Evolutionary conservation across 495 filamentous ascomycete species (phyloP).

Genomic region (Penicillium longicatenatum): DNA sequence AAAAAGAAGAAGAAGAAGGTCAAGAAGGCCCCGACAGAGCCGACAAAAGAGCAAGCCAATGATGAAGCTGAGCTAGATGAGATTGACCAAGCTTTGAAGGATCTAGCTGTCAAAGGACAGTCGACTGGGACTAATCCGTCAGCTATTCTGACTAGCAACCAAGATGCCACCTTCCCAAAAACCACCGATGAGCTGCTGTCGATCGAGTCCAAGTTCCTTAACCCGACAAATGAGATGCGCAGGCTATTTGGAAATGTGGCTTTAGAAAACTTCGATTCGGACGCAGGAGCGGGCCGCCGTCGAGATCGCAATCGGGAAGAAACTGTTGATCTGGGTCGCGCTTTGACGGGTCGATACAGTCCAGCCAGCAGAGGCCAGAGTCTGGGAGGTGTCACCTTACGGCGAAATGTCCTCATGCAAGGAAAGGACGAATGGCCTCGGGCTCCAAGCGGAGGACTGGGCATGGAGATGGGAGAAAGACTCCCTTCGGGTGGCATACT

Average conservation of each 20-base stretch:
- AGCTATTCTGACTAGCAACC: conserved; percentile 7
- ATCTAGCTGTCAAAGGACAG: conserved; percentile 49
- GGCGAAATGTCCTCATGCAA: conserved; percentile 82
- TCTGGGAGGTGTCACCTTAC: conserved; percentile 67
- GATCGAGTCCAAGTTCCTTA: conserved; percentile 78
- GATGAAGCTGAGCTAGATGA: conserved; percentile 64
- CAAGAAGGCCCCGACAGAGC: conserved; percentile 21
- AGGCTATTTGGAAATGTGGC: conserved; percentile 84
- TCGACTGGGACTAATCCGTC: conserved; percentile 21
- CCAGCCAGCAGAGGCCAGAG: conserved; percentile 59
- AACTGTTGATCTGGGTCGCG: conserved; percentile 68
- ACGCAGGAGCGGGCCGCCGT: conserved; percentile 53
- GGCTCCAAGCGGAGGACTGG: conserved; percentile 75
- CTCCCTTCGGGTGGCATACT: conserved; percentile 45
- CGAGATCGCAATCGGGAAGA: conserved; percentile 52
- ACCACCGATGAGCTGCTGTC: conserved; percentile 60
- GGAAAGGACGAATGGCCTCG: conserved; percentile 92
- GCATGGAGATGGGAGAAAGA: conserved; percentile 73
- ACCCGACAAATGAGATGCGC: conserved; percentile 91
- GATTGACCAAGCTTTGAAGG: conserved; percentile 76
- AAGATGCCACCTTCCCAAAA: conserved; percentile 38
- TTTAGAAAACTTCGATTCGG: conserved; percentile 61
- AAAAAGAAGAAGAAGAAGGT: conserved; percentile 50
- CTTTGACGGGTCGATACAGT: conserved; percentile 61
- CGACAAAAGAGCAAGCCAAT: conserved; percentile 10